Base-by-base conservation (phyloP, 2,329 filamentous ascomycete genomes). In the Colletotrichum theobromicola region DNA sequence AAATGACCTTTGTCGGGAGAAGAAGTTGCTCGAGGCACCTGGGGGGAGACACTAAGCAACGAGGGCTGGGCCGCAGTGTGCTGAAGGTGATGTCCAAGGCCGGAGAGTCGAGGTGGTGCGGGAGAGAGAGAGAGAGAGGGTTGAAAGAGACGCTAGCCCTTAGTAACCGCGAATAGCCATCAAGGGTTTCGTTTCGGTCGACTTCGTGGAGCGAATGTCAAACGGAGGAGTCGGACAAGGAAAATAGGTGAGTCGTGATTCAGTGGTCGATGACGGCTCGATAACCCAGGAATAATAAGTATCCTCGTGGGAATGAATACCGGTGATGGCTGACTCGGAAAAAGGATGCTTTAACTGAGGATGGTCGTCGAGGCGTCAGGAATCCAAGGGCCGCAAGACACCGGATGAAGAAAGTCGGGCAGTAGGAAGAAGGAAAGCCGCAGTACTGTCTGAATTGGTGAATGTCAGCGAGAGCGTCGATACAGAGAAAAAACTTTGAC, bases 1-100 rank as follows among this genome's bases (percentile, higher is more conserved):
- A 32, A 37, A 61, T 69, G 83, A 85, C 80, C 83, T 85, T 84
- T 79, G 83, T 83, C 84, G 83, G 76, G 28, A 34, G 50, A 55
- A 46, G 69, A 78, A 71, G 18, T 58, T 68, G 73, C 63, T 72
- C 62, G 71, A 72, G 57, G 69, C 61, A 66, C 67, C 53, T 46
- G 73, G 21, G 15, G 55, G 24, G 58, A 53, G 50, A 53, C 58
- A 57, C 67, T 46, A 34, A 46, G 30, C 67, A 68, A 50, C 32
- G 21, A n/a, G 58, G 58, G 26, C 21, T 7, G 24, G 5, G 26
- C 30, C 37, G 30, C 58, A 50, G 13, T 46, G 60, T 69, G 64
- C 46, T 53, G 57, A 50, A 35, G 53, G 21, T 61, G 58, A 32
- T 63, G 42, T 67, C 65, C 60, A 66, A 65, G 37, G 60, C 50